A percentile compares a stretch with the other conserved stretches of the same genome.
Evolutionary conservation across 108 stramenopile species (phyloP).

Genomic region (Fistulifera pelliculosa): DNA sequence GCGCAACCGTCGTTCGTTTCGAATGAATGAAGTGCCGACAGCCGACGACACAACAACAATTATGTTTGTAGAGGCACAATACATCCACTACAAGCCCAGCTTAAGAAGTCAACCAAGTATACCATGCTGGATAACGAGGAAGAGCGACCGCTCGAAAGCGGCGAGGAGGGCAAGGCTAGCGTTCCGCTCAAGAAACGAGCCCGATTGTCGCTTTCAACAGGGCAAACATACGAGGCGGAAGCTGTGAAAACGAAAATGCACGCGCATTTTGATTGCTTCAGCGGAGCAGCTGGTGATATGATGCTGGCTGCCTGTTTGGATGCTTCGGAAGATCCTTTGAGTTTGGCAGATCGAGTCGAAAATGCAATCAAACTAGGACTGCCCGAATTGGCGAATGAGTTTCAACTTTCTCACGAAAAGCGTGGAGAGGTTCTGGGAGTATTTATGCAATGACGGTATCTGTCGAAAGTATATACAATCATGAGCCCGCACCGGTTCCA

Average conservation of each 20-base stretch:
- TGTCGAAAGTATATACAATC: conserved; percentile 48
- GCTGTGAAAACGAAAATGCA: conserved; percentile 13
- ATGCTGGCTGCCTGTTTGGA: conserved; percentile 69
- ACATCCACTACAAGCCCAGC: too few species aligned
- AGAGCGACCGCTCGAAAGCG: too few species aligned
- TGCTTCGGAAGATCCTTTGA: conserved; percentile 24
- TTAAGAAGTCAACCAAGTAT: too few species aligned
- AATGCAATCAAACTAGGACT: conserved; percentile 42
- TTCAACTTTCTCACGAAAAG: conserved; percentile 32
- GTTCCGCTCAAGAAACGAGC: too few species aligned
- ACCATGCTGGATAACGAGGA: too few species aligned
- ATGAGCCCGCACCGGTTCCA: conserved; percentile 65
- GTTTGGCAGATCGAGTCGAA: conserved; percentile 28
- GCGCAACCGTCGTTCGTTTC: too few species aligned
- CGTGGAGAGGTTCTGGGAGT: conserved; percentile 51
- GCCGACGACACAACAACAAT: too few species aligned
- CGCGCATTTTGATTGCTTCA: conserved; percentile 79
- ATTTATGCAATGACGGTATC: conserved; percentile 60
- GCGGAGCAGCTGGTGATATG: conserved; percentile 84
- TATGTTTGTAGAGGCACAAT: too few species aligned
- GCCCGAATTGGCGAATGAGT: conserved; percentile 59
- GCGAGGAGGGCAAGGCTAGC: too few species aligned
- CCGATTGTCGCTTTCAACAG: too few species aligned
- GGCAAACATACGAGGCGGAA: background rate
- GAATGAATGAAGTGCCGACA: too few species aligned